These are phyloP conservation scores for Hypoxylon sp. DNA, from an alignment of 2,329 filamentous ascomycete species.

Conservation along the genomic window DNA sequence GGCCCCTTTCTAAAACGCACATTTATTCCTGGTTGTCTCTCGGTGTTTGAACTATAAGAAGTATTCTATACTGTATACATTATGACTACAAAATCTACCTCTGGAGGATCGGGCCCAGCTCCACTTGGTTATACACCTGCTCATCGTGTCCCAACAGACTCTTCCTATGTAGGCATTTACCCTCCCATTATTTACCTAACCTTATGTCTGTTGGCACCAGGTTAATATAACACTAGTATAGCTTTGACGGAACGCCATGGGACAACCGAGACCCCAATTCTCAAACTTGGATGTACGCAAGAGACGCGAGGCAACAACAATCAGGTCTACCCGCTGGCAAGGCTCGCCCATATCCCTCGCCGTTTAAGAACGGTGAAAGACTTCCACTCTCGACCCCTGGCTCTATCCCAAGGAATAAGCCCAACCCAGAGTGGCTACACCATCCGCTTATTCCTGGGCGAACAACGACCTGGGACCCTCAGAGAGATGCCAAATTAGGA, in stretches of 20 bases:
- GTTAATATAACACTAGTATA: neutral
- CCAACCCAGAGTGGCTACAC: too few species aligned
- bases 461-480: too few species aligned
- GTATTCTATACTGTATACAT: neutral
- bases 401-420: too few species aligned
- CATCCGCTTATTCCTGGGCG: too few species aligned
- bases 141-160: neutral
- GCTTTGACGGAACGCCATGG: neutral
- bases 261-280: neutral
- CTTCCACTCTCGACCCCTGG: neutral
- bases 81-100: neutral
- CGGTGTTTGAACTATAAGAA: neutral
- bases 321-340: neutral
- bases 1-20: neutral
- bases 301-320: neutral
- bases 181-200: neutral
- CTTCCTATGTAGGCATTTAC: neutral
- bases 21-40: neutral
- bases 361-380: neutral
- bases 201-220: neutral
- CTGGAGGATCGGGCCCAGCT: neutral
- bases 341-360: neutral
- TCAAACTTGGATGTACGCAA: neutral
- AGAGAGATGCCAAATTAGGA: too few species aligned
- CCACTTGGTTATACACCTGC: neutral